These are phyloP conservation scores for Chrysanthemum makinoi DNA, from an alignment of 129 eudicot species.

Conservation along the genomic window DNA sequence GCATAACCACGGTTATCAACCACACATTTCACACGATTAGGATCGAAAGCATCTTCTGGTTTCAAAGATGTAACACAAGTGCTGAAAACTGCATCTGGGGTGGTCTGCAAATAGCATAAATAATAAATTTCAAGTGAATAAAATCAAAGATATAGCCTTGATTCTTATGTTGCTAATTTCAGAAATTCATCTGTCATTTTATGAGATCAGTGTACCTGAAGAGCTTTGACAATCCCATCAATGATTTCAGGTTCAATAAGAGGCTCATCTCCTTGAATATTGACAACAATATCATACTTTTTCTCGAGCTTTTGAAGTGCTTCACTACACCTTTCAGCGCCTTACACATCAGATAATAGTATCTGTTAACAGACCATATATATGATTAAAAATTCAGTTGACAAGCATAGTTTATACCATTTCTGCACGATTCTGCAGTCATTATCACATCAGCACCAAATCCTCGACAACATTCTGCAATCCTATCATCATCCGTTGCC, in stretches of 20 bases:
- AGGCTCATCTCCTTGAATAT: conserved; percentile 99
- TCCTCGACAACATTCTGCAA: conserved; percentile 88
- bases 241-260: conserved; percentile 96
- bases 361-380: too few species aligned
- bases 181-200: not conserved
- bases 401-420: conserved; percentile 44
- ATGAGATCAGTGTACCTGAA: conserved; percentile 51
- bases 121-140: not conserved
- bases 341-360: conserved; percentile 26
- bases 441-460: conserved; percentile 97
- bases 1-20: conserved; percentile 91
- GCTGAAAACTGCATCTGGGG: conserved; percentile 97
- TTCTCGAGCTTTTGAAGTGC: conserved; percentile 78
- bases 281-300: conserved; percentile 84
- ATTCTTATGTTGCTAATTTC: not conserved
- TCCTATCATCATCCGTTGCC: conserved; percentile 92
- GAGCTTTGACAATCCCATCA: conserved; percentile 91
- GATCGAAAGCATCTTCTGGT: conserved; percentile 93
- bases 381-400: not conserved
- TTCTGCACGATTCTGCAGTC: conserved; percentile 90
- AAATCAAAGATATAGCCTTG: not conserved
- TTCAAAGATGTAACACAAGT: conserved; percentile 89
- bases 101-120: conserved; percentile 43
- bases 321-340: conserved; percentile 94
- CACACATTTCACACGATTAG: conserved; percentile 93